Base-by-base conservation (phyloP, 2,329 filamentous ascomycete genomes). In the Decorospora gaudefroyi region DNA sequence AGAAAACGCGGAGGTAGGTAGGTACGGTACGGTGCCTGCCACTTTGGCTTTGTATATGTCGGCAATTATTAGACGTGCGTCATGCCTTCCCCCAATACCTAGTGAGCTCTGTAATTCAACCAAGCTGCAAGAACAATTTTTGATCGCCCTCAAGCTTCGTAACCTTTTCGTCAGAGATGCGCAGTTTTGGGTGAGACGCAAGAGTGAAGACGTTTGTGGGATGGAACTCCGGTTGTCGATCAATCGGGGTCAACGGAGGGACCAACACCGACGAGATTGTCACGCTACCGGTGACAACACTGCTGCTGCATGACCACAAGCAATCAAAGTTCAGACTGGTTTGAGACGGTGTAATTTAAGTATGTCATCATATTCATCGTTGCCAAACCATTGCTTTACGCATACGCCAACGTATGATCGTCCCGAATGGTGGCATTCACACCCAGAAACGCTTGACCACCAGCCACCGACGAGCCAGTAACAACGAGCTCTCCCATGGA, bases 381-480 rank as follows among this genome's bases (percentile, higher is more conserved):
- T 4, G 16, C 29, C 21, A 4, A 13, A 10, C 19, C 25, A 15
- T 27, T 39, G 32, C n/a, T 36, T 49, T 55, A 72, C 11, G 69
- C 50, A 56, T 72, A 82, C 22, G 85, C 79, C 60, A 95, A 67
- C 1, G 88, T 91, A 64, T 88, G 83, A 67, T 95, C 89, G 30
- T 84, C 78, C 33, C 82, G 77, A 57, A 93, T 83, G 42, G 72
- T 81, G 25, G 82, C 88, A 34, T 78, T 71, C 8, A 86, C 77
- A 4, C 85, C 83, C 18, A 92, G 69, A 5, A 76, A 76, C 0
- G 80, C 80, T 68, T 87, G 82, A 5, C 77, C 79, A 28, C 84
- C 86, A 37, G 83, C 81, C 10, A 95, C 89, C 30, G 83, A 83
- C 9, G 88, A 87, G 1, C 90, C 90, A 22, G 78, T 78, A 3